A percentile compares a stretch with the other conserved stretches of the same genome.
phyloP scores from a whole-genome alignment of 1,284 basidiomycete species.

The Marasmius fiardii region DNA sequence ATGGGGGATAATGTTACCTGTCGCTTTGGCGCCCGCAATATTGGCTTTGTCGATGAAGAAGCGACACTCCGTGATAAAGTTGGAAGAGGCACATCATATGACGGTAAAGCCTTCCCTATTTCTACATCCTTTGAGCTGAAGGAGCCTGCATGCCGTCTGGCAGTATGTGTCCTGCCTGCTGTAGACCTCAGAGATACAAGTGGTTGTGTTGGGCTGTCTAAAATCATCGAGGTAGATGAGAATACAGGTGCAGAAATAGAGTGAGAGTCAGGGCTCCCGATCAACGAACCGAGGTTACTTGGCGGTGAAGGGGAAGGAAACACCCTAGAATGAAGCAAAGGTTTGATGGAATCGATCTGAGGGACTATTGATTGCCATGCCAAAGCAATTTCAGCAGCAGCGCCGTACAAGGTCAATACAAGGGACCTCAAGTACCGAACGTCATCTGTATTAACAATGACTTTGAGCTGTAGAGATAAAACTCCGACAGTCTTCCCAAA shows the following conservation, averaged over 20 bases:
- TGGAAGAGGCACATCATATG: slow-evolving; percentile 40
- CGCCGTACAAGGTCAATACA: slow-evolving; percentile 86
- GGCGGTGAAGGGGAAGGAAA: slow-evolving; percentile 25
- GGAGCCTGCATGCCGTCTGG: slow-evolving; percentile 87
- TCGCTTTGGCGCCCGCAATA: slow-evolving; percentile 47
- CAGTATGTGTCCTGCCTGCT: slow-evolving; percentile 41
- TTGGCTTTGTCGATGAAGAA: slow-evolving; percentile 33
- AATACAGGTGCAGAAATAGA: slow-evolving; percentile 20
- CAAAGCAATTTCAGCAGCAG: slow-evolving; percentile 83
- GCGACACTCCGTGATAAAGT: slow-evolving; percentile 30
- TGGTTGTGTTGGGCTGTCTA: slow-evolving; percentile 18
- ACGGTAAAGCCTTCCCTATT: slow-evolving; percentile 78
- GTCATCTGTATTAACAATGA: slow-evolving; percentile 75
- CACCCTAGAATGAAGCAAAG: slow-evolving; percentile 49
- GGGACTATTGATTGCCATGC: slow-evolving; percentile 84
- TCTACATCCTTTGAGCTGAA: slow-evolving; percentile 92
- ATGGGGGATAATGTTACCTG: slow-evolving; percentile 23
- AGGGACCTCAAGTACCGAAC: slow-evolving; percentile 87
- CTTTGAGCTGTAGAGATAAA: slow-evolving; percentile 78
- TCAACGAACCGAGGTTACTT: slow-evolving; percentile 10
- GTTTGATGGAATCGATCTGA: slow-evolving; percentile 69
- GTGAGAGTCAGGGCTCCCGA: slow-evolving; percentile 18
- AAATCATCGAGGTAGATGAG: slow-evolving; percentile 3
- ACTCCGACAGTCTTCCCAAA: slow-evolving; percentile 89
- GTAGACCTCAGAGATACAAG: slow-evolving; percentile 21